Base-by-base conservation (phyloP, 2,329 filamentous ascomycete species). In the Ceratocystis variospora region DNA sequence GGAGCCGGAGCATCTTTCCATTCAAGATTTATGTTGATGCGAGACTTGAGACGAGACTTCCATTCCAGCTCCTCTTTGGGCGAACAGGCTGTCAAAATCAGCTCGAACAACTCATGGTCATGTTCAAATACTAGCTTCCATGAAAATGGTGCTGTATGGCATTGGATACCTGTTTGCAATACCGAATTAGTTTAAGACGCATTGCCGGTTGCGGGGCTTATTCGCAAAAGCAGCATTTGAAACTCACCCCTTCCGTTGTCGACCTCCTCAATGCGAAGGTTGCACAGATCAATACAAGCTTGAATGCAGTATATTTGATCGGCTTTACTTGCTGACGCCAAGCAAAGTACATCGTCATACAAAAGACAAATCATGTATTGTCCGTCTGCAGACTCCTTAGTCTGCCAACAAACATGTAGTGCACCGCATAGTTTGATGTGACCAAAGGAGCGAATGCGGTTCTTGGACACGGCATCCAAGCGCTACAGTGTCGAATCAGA, bases 51-150 rank as follows among this genome's bases (percentile, higher is more conserved):
- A n/a, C 86, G 82, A 17, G 78, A 79, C 69, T 87, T 86, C 93
- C 94, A 99, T 71, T 87, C 84, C 59, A 82, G 78, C 71, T 94
- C 90, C 73, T 99, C 93, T 50, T 82, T 84, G 0, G 84, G 79
- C 0, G 88, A 93, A 71, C 91, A 96, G 45, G 91, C 93, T 70
- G 88, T 95, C 76, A 96, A 80, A 50, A 96, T 85, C 17, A 96
- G 76, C 75, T 97, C 93, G 73, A 89, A 93, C 64, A 93, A 79
- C 68, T 88, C 85, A 70, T 88, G 83, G 66, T 87, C 81, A 70
- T 84, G 83, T 73, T 94, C 87, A 72, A 97, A 96, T 2, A 90
- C 80, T 10, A 96, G 72, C 73, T 97, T 99, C 93, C 92, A 97
- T 0, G 91, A 94, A 74, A 89, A 89, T 0, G 89, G 86, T 0